These are phyloP conservation scores for Thelephora terrestris DNA, from an alignment of 1,284 basidiomycete species.

Conservation along the genomic window DNA sequence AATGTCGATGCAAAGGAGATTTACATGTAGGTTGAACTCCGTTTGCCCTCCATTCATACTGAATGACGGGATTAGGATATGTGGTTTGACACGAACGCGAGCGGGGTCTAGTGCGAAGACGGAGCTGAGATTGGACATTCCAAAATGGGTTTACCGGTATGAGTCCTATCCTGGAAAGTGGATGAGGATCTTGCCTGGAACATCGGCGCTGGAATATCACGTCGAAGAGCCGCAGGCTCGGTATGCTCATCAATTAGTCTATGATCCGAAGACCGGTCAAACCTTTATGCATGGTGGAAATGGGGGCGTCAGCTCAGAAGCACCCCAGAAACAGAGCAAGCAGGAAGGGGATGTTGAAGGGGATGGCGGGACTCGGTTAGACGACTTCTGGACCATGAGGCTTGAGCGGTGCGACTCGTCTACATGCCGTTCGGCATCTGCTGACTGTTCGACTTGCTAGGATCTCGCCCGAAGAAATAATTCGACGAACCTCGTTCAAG, in stretches of 20 bases:
- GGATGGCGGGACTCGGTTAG: constrained; percentile 39
- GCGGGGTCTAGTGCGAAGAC: constrained; percentile 26
- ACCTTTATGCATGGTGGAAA: constrained; percentile 69
- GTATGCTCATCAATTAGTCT: constrained; percentile 70
- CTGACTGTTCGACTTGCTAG: constrained; percentile 23
- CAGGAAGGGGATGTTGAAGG: constrained; percentile 8
- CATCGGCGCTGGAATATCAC: constrained; percentile 2
- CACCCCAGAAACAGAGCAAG: constrained; percentile 4
- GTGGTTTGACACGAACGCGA: constrained; percentile 40
- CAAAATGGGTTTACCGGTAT: constrained; percentile 60
- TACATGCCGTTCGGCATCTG: background rate
- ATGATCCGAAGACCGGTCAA: constrained; percentile 43
- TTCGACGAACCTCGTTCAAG: constrained; percentile 47
- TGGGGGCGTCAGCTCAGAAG: constrained; percentile 28
- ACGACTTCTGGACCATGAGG: constrained; percentile 70
- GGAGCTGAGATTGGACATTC: constrained; percentile 35
- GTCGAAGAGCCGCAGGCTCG: constrained; percentile 27
- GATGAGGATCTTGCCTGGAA: constrained; percentile 41
- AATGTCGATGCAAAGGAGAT: constrained; percentile 55
- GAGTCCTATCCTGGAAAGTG: constrained; percentile 46
- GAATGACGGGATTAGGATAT: constrained; percentile 34
- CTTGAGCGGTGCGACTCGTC: constrained; percentile 42
- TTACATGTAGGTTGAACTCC: constrained; percentile 46
- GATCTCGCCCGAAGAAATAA: constrained; percentile 45
- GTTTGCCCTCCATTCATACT: background rate